Evolutionary conservation across 306 rosid genomes (phyloP), one percentile per base, ranked within the genome.

Genomic region (Quercus parvula): DNA sequence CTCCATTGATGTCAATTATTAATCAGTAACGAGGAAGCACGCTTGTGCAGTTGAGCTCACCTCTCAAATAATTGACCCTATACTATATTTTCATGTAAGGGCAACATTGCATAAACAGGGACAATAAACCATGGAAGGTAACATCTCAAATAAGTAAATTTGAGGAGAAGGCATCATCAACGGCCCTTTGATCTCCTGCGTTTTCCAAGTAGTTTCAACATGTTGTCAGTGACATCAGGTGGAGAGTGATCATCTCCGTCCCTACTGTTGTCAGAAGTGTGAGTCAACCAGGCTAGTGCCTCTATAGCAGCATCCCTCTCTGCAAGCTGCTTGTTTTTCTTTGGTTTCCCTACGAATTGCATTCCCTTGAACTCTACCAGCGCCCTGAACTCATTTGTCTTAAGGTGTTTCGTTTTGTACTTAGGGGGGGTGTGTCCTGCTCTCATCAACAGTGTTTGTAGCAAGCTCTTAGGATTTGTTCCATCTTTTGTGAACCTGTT

Each of bases 221-320:
- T 95, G 94, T 95, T 95, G 81, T 95, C 94, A 6, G 97, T 91
- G 61, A 92, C 94, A 82, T 95, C 99, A 19, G 86, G 91, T 5
- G 86, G 87, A 64, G 97, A 87, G 58, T 77, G 66, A 44, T 90
- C 86, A 24, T 91, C 91, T 77, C 85, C 88, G 17, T 75, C 84
- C 14, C 77, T 81, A 79, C 44, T 18, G 75, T 89, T 85, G 51
- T 91, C 92, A 11, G 99, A 91, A 70, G 99, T 92, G 76, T 92
- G 99, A 70, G 99, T 95, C 87, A 95, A 82, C 99, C 99, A 95
- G 66, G 97, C 99, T 81, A 95, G 85, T 77, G 99, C 97, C 85
- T 95, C 98, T 77, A 95, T 78, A 62, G 99, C 98, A 74, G 99
- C 97, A 83, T 92, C 98, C 78, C 97, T 91, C 86, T 95, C 99